phyloP scores from a whole-genome alignment of 345 rosid genomes.

The Brassica nigra region DNA sequence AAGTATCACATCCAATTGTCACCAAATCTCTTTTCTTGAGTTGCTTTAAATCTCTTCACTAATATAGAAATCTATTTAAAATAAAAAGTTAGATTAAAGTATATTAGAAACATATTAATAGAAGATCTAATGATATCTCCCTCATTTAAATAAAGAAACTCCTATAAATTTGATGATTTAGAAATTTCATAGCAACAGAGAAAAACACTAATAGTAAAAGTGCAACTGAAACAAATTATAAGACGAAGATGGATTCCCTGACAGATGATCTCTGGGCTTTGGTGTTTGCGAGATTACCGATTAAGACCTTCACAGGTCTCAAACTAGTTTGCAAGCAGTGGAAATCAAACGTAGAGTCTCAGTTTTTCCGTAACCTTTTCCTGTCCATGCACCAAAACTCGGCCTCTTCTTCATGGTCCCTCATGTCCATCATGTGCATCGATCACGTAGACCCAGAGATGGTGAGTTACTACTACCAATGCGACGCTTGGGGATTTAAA shows the following conservation, averaged over 20 bases:
- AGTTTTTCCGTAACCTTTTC: background rate
- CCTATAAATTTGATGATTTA: background rate
- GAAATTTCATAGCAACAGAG: background rate
- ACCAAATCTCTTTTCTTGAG: background rate
- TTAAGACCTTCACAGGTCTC: background rate
- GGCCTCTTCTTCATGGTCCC: background rate
- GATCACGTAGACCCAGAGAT: background rate
- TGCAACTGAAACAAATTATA: background rate
- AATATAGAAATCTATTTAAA: too few relatives aligned
- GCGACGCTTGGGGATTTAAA: background rate
- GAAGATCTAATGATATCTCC: background rate
- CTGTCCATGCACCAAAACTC: background rate
- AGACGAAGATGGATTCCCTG: background rate
- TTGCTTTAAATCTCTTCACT: background rate
- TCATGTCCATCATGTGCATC: background rate
- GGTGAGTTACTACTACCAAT: background rate
- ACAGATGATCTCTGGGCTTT: background rate
- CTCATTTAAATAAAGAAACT: background rate
- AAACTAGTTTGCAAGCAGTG: slow-evolving; percentile 8
- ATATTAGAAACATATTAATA: background rate
- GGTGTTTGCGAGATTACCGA: background rate
- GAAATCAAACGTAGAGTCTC: background rate
- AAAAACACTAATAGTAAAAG: background rate
- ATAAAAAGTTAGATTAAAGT: too few relatives aligned
- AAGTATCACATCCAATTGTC: background rate